These are phyloP conservation scores for Schwanniomyces sp. DNA, from an alignment of 805 yeast genomes.

Conservation along the genomic window DNA sequence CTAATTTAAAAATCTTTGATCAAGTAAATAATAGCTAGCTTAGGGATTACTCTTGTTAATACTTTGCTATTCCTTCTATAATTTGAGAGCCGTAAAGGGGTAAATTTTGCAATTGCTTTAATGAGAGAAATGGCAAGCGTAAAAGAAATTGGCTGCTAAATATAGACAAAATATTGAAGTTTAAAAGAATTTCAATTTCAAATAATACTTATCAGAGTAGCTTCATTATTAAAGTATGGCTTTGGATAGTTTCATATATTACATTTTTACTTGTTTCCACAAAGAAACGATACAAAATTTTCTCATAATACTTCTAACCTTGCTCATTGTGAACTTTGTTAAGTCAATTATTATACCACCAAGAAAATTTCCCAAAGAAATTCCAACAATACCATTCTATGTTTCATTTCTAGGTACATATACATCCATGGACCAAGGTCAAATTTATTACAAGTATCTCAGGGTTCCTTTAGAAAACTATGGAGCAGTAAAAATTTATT, in stretches of 20 bases:
- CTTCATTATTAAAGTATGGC: no score
- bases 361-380: constrained; percentile 47
- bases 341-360: constrained; percentile 43
- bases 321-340: not conserved
- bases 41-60: no score
- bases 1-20: no score
- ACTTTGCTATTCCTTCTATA: no score
- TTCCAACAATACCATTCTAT: constrained; percentile 64
- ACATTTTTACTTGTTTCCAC: not conserved
- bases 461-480: constrained; percentile 45
- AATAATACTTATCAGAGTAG: no score
- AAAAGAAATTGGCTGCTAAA: no score
- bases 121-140: no score
- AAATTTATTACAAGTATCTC: constrained; percentile 44
- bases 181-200: no score
- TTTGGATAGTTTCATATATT: not conserved
- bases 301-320: not conserved
- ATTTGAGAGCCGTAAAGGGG: no score
- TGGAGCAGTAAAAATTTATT: constrained; percentile 61
- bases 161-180: no score
- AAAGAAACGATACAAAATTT: not conserved
- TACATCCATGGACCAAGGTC: constrained; percentile 47
- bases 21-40: not conserved
- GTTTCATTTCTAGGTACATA: constrained; percentile 49
- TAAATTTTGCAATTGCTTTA: no score